Evolutionary conservation across 306 rosid species (phyloP).

Genomic region (Benincasa hispida): DNA sequence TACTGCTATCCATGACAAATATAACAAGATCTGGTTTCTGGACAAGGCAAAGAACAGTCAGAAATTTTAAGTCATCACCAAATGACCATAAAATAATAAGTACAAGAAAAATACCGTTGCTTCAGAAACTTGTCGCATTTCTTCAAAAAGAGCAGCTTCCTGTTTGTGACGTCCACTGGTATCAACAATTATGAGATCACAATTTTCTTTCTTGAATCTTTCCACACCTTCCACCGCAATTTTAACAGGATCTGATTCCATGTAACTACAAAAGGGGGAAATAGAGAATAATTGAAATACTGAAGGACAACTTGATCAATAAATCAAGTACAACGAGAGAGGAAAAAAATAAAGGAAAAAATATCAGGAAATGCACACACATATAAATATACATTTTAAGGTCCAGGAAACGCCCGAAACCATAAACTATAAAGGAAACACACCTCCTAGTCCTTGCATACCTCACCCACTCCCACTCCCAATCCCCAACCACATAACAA

Average conservation of each 20-base stretch:
- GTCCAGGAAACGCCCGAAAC: neutral
- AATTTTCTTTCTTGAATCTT: constrained; percentile 62
- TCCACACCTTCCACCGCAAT: constrained; percentile 84
- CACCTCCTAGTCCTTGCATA: neutral
- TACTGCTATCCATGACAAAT: constrained; percentile 87
- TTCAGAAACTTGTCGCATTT: constrained; percentile 87
- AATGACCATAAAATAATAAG: neutral
- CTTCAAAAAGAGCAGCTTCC: constrained; percentile 86
- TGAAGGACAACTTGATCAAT: neutral
- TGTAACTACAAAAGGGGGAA: constrained; percentile 35
- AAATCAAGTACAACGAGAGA: neutral
- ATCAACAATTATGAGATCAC: constrained; percentile 77
- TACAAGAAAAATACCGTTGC: constrained; percentile 54
- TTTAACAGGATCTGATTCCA: constrained; percentile 70
- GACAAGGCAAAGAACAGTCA: constrained; percentile 19
- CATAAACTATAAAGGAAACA: neutral
- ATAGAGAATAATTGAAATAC: constrained; percentile 9
- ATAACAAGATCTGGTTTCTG: constrained; percentile 81
- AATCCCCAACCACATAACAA: neutral
- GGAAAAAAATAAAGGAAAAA: neutral
- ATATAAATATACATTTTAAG: neutral
- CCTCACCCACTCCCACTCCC: neutral
- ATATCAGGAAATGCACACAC: neutral
- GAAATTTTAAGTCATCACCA: neutral
- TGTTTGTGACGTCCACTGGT: constrained; percentile 88